Base-by-base conservation (phyloP, 108 stramenopile genomes). In the Epipyxis sp. region DNA sequence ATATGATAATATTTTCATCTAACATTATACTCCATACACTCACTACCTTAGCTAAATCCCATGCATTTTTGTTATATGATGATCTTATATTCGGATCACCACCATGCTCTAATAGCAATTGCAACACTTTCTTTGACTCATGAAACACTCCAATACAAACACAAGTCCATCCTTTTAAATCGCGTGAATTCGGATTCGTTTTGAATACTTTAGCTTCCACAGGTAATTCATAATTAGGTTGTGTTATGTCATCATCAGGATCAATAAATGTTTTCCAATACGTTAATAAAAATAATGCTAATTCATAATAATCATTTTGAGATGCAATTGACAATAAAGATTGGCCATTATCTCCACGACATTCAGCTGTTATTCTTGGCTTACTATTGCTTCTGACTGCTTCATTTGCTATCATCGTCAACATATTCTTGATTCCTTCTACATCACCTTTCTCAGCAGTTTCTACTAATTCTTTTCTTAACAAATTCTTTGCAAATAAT, bases 101-200 rank as follows among this genome's bases (percentile, higher is more conserved):
- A 46, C 84, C 84, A 29, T 82, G 42, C 34, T 82, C 78, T 35
- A 85, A 59, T 0, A 85, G 29, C 41, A 74, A 30, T 40, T 40
- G 41, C 1, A 81, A 62, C 25, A 62, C 3, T 16, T 32, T 62
- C 41, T 72, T 69, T 1, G 77, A 43, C 20, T 54, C 84, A 72
- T 82, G 81, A 35, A 85, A 85, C 1, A 79, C 72, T 39, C 78
- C 81, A 30, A 85, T 62, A 41, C 59, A 35, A 25, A 44, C 27
- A 25, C 62, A 44, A 27, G 50, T 85, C 84, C 84, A 85, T 16
- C 84, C 84, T 32, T 85, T 85, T 27, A 68, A 40, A 1, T 85
- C 84, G 1, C 78, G 50, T 0, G 58, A 37, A 30, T 83, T 82
- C 6, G 59, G 35, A 69, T 79, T 79, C 30, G 42, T 16, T 29